phyloP scores from a whole-genome alignment of 805 yeast genomes.

The Candida germanica region DNA sequence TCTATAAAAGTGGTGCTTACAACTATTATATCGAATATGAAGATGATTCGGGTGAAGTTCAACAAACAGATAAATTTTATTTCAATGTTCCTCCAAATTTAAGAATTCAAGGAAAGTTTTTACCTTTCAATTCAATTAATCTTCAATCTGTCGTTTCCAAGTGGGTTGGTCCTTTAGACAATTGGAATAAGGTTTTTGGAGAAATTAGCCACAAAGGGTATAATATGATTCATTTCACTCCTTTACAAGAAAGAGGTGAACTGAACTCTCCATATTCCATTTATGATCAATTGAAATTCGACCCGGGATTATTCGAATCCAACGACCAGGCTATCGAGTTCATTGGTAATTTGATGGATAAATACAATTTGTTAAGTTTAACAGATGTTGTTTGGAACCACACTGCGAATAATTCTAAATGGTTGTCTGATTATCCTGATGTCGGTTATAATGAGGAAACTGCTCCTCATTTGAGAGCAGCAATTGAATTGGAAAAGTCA shows the following conservation, averaged over 20 bases:
- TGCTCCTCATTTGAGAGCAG: slow-evolving; percentile 84
- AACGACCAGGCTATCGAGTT: slow-evolving; percentile 52
- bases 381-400: slow-evolving; percentile 95
- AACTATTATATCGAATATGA: slow-evolving; percentile 65
- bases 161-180: slow-evolving; percentile 71
- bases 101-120: slow-evolving; percentile 47
- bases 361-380: slow-evolving; percentile 66
- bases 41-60: slow-evolving; percentile 16
- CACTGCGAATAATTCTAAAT: slow-evolving; percentile 84
- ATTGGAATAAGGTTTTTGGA: slow-evolving; percentile 68
- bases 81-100: slow-evolving; percentile 82
- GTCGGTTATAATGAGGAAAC: slow-evolving; percentile 82
- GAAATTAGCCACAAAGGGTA: slow-evolving; percentile 73
- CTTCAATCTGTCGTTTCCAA: slow-evolving; percentile 85
- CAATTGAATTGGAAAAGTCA: slow-evolving; percentile 77
- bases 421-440: slow-evolving; percentile 87
- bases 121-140: slow-evolving; percentile 76
- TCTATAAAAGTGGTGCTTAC: slow-evolving; percentile 75
- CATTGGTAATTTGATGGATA: slow-evolving; percentile 46
- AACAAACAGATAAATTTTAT: slow-evolving; percentile 58
- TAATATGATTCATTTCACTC: slow-evolving; percentile 96
- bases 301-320: slow-evolving; percentile 56
- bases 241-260: slow-evolving; percentile 83
- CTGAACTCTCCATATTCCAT: slow-evolving; percentile 94
- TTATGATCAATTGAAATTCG: slow-evolving; percentile 78